phyloP scores from a whole-genome alignment of 2,329 filamentous ascomycete species.

The Periconia sp. region DNA sequence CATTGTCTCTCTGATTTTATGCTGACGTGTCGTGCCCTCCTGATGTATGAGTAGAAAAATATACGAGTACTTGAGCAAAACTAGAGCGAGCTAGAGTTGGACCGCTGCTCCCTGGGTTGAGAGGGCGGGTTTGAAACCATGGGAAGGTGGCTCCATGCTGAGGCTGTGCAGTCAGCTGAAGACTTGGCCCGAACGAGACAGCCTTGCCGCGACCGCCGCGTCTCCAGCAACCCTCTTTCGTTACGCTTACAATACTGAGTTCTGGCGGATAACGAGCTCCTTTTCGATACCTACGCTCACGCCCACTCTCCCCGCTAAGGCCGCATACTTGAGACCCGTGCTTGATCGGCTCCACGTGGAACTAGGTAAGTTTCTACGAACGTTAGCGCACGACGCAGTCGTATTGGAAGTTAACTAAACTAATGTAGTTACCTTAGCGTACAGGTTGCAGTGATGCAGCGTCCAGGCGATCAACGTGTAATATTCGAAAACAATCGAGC shows the following conservation, averaged over 20 bases:
- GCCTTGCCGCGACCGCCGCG: neutral
- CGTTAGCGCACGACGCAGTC: neutral
- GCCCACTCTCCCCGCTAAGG: neutral
- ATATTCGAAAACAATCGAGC: neutral
- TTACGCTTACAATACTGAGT: too few species aligned
- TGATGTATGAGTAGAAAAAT: neutral
- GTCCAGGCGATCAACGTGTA: too few species aligned
- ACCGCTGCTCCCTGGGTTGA: neutral
- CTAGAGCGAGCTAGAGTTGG: neutral
- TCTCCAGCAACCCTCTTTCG: too few species aligned
- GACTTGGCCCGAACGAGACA: neutral
- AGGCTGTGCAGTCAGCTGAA: neutral
- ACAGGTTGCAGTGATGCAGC: slow-evolving; percentile 2
- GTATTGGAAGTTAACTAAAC: too few species aligned
- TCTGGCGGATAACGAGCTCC: neutral
- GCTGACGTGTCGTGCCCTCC: neutral
- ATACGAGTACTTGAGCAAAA: neutral
- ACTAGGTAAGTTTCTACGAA: neutral
- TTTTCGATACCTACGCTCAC: neutral
- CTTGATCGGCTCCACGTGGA: neutral
- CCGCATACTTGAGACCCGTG: neutral
- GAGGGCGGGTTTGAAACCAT: too few species aligned
- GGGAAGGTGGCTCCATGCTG: too few species aligned
- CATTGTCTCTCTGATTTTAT: neutral
- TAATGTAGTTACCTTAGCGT: slow-evolving; percentile 4